Evolutionary conservation across 139 green algal genomes (phyloP).

Genomic region (Microglena sp.): DNA sequence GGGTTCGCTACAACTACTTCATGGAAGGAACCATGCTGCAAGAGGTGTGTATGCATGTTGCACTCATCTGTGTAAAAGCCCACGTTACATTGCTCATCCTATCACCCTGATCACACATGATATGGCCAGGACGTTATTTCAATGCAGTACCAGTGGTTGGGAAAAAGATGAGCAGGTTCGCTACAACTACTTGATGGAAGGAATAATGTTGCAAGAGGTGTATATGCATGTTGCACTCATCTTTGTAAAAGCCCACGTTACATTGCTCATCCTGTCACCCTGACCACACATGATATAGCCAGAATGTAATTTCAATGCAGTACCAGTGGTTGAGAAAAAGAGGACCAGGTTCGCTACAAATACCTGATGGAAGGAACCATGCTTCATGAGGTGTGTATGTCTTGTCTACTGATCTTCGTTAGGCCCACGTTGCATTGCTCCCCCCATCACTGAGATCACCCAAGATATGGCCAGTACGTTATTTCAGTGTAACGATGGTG

Average conservation of each 20-base stretch:
- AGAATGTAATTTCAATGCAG: slow-evolving; percentile 43
- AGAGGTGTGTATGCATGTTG: neutral
- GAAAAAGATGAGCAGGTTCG: neutral
- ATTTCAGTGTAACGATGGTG: slow-evolving; percentile 23
- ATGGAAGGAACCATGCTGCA: neutral
- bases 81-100: no score
- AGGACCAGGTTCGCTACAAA: neutral
- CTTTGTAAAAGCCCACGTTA: no score
- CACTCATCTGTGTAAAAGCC: no score
- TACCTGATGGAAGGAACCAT: neutral
- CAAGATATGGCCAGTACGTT: slow-evolving; percentile 53
- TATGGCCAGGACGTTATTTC: slow-evolving; percentile 47
- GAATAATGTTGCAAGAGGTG: neutral
- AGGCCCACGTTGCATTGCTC: no score
- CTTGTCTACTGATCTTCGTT: neutral
- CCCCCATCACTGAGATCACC: slow-evolving; percentile 42
- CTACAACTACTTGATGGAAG: neutral
- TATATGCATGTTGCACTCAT: neutral
- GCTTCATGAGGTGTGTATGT: neutral
- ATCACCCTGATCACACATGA: slow-evolving; percentile 50
- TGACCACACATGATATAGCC: slow-evolving; percentile 51
- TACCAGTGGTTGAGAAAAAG: neutral
- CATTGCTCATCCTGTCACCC: slow-evolving; percentile 37
- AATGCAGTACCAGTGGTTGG: slow-evolving; percentile 3
- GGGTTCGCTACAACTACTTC: neutral